phyloP scores from a whole-genome alignment of 2,329 filamentous ascomycete genomes.

The Xenoacremonium recifei region DNA sequence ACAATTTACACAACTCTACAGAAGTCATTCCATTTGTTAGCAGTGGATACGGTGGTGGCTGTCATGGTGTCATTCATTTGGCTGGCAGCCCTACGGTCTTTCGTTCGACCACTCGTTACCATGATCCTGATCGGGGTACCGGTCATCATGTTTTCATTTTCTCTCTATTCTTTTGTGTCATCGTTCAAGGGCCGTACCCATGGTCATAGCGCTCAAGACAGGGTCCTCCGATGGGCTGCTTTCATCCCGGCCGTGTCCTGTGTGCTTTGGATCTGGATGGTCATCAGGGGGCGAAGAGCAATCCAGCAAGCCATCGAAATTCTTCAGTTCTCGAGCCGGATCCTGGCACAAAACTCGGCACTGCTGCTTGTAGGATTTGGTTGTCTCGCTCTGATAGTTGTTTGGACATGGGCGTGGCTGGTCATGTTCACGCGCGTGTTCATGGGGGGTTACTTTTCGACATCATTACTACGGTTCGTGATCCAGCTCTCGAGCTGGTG shows the following conservation, averaged over 20 bases:
- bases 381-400: slow-evolving; percentile 71
- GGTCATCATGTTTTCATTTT: slow-evolving; percentile 82
- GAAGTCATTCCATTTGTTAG: slow-evolving; percentile 84
- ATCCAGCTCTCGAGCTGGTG: slow-evolving; percentile 91
- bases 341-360: slow-evolving; percentile 80
- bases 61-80: slow-evolving; percentile 85
- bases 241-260: slow-evolving; percentile 73
- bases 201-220: slow-evolving; percentile 81
- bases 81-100: slow-evolving; percentile 84
- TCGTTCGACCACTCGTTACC: slow-evolving; percentile 80
- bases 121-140: slow-evolving; percentile 82
- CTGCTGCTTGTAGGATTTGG: slow-evolving; percentile 81
- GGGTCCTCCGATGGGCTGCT: slow-evolving; percentile 83
- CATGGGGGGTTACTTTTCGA: slow-evolving; percentile 81
- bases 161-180: slow-evolving; percentile 84
- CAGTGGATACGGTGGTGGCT: slow-evolving; percentile 88
- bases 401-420: slow-evolving; percentile 95
- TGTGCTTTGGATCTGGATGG: slow-evolving; percentile 78
- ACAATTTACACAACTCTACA: slow-evolving; percentile 90
- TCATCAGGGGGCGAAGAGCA: slow-evolving; percentile 76
- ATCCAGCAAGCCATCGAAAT: slow-evolving; percentile 83
- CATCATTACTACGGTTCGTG: slow-evolving; percentile 63
- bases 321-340: slow-evolving; percentile 86
- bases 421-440: slow-evolving; percentile 96
- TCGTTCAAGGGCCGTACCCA: slow-evolving; percentile 78